Evolutionary conservation across 345 rosid species (phyloP).

Genomic region (Xanthoceras sorbifolium): DNA sequence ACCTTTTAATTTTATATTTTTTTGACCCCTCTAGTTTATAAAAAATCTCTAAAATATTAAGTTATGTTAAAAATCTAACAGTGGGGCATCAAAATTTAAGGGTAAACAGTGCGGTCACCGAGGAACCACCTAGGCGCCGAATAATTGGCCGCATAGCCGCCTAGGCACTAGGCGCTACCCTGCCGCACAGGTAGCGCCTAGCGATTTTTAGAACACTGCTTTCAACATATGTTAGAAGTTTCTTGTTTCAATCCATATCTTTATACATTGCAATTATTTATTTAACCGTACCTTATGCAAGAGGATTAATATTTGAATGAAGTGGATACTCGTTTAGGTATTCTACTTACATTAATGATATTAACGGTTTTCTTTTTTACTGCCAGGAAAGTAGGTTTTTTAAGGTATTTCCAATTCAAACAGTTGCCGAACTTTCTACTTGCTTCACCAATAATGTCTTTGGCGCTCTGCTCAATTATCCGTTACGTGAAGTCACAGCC

Average conservation of each 20-base stretch:
- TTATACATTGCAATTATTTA: not conserved
- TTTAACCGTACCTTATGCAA: not conserved
- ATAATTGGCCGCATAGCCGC: too few species aligned
- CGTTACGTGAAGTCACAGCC: conserved; percentile 56
- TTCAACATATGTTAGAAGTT: not conserved
- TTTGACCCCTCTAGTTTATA: too few species aligned
- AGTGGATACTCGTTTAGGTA: not conserved
- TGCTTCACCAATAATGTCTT: conserved; percentile 80
- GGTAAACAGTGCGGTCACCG: too few species aligned
- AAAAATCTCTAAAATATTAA: too few species aligned
- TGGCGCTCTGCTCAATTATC: conserved; percentile 65
- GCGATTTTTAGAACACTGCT: too few species aligned
- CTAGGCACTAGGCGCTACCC: too few species aligned
- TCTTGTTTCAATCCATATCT: not conserved
- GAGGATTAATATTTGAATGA: not conserved
- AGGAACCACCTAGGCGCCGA: too few species aligned
- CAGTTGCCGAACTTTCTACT: conserved; percentile 95
- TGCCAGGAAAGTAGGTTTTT: conserved; percentile 89
- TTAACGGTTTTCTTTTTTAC: not conserved
- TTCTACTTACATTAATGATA: conserved; percentile 3
- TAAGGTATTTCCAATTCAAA: conserved; percentile 76
- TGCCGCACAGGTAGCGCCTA: too few species aligned
- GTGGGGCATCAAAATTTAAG: too few species aligned
- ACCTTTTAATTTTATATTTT: too few species aligned
- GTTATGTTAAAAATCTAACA: too few species aligned